A percentile compares a stretch with the other conserved stretches of the same genome.
Conservation (phyloP, 208 protist genomes). For the Blastocrithidia nonstop region DNA sequence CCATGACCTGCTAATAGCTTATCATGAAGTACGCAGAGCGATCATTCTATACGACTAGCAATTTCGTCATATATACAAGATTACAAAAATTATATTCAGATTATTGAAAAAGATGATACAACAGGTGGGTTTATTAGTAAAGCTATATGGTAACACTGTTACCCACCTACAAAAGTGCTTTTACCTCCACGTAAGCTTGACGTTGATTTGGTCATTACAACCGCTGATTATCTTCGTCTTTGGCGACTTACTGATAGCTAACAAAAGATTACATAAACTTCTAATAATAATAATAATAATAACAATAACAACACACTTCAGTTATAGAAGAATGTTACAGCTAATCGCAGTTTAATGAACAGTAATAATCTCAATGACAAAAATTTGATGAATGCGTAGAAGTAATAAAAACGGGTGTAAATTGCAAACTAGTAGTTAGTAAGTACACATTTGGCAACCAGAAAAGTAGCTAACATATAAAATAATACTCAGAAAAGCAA, state of each 20-base stretch:
- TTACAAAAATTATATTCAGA: constrained; percentile 92
- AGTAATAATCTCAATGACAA: too few relatives aligned
- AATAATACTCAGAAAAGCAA: neutral
- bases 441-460: too few relatives aligned
- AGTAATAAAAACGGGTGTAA: too few relatives aligned
- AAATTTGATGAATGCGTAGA: too few relatives aligned
- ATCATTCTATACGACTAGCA: constrained; percentile 81
- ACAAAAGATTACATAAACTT: constrained; percentile 3
- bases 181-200: constrained; percentile 83
- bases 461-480: neutral
- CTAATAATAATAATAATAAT: neutral
- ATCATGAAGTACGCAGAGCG: constrained; percentile 67
- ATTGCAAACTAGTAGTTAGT: too few relatives aligned
- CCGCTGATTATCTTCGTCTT: constrained; percentile 96
- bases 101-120: constrained; percentile 68
- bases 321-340: too few relatives aligned
- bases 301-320: neutral
- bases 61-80: constrained; percentile 92
- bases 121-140: constrained; percentile 32
- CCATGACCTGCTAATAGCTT: constrained; percentile 93
- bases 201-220: constrained; percentile 92
- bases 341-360: too few relatives aligned
- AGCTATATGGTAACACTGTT: constrained; percentile 92
- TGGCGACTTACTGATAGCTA: constrained; percentile 79
- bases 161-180: constrained; percentile 94